phyloP scores from a whole-genome alignment of 2,329 filamentous ascomycete species.

The Incumbomyces delicatus region DNA sequence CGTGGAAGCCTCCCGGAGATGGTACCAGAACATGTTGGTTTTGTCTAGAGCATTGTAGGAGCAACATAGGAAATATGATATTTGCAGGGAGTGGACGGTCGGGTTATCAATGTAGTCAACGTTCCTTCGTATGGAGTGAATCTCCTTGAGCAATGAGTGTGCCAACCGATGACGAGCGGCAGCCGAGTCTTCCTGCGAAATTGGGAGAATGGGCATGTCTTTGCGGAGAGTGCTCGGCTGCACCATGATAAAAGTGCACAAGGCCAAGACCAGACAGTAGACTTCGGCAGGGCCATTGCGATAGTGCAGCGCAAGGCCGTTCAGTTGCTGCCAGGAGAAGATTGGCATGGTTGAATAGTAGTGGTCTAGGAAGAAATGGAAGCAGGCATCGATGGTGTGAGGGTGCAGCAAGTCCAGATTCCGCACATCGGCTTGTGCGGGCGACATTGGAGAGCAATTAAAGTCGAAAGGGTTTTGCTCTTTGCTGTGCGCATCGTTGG shows the following conservation, averaged over 20 bases:
- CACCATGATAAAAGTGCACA: conserved; percentile 37
- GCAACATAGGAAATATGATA: conserved; percentile 71
- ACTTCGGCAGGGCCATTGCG: conserved; percentile 34
- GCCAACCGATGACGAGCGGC: conserved; percentile 52
- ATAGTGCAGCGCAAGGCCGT: conserved; percentile 22
- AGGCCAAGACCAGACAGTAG: conserved; percentile 32
- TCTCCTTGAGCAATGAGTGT: conserved; percentile 61
- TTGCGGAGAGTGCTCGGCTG: conserved; percentile 41
- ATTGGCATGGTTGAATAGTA: conserved; percentile 39
- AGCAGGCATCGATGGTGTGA: conserved; percentile 57
- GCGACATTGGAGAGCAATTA: conserved; percentile 38
- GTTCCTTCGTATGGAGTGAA: conserved; percentile 36
- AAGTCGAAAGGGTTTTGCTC: conserved; percentile 41
- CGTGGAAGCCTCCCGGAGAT: conserved; percentile 66
- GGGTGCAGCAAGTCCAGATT: conserved; percentile 51
- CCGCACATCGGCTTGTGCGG: conserved; percentile 37
- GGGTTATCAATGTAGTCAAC: conserved; percentile 33
- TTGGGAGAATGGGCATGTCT: conserved; percentile 44
- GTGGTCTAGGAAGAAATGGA: conserved; percentile 59
- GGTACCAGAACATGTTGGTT: conserved; percentile 70
- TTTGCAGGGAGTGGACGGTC: conserved; percentile 41
- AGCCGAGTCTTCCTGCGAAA: conserved; percentile 48
- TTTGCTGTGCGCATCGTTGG: background rate
- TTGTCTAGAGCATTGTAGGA: conserved; percentile 62
- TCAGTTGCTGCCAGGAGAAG: conserved; percentile 27